These are phyloP conservation scores for Alloteropsis semialata DNA, from an alignment of 176 grass and related monocot species.

Conservation along the genomic window DNA sequence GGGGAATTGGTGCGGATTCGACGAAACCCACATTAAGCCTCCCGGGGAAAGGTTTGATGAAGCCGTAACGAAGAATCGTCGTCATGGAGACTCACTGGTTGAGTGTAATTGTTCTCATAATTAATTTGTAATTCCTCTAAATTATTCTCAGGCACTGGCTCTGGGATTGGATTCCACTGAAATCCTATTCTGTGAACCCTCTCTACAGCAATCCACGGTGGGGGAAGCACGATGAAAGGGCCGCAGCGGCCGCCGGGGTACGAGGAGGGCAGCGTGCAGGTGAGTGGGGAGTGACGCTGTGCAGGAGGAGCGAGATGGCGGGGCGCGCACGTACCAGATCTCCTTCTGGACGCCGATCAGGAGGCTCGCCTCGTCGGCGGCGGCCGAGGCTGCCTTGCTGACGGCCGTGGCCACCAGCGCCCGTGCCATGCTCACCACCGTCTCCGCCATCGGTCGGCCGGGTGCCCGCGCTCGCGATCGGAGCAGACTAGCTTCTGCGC, in stretches of 20 bases:
- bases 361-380: neutral
- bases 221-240: neutral
- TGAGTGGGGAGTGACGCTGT: neutral
- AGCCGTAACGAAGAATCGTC: neutral
- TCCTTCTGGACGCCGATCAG: constrained; percentile 19
- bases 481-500: neutral
- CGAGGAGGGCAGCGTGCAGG: neutral
- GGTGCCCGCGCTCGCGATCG: neutral
- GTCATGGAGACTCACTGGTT: too few species aligned
- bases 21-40: neutral
- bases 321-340: neutral
- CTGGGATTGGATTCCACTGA: neutral
- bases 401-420: constrained; percentile 5
- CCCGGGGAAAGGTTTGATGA: neutral
- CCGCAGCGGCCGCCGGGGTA: too few species aligned
- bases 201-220: neutral
- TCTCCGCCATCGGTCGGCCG: neutral
- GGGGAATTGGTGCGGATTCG: neutral
- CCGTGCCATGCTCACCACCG: constrained; percentile 32
- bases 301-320: neutral
- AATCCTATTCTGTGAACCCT: neutral
- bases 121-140: neutral
- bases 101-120: neutral
- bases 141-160: neutral
- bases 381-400: neutral